A percentile compares a stretch with the other conserved stretches of the same genome.
Conservation (phyloP, 805 yeast species). For the Lachancea sp. region DNA sequence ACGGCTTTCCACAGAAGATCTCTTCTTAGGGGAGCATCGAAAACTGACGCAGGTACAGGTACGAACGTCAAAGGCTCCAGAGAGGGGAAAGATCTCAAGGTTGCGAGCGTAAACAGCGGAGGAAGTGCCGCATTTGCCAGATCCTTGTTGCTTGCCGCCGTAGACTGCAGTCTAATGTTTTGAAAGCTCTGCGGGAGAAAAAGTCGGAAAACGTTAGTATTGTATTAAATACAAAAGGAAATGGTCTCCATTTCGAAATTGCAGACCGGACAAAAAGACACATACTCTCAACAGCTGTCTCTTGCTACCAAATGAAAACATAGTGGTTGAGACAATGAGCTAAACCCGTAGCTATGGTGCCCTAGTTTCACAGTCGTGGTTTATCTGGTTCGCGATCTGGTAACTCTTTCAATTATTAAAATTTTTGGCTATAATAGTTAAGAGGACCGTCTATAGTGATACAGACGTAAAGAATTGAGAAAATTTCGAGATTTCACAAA, state of each 20-base stretch:
- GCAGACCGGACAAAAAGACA: too few species aligned
- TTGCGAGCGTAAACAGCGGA: constrained; percentile 66
- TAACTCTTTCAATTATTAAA: too few species aligned
- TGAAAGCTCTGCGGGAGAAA: constrained; percentile 10
- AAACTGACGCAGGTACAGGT: constrained; percentile 66
- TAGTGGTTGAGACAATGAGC: too few species aligned
- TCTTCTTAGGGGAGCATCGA: constrained; percentile 75
- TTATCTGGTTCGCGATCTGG: too few species aligned
- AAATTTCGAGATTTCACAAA: too few species aligned
- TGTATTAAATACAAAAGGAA: neutral
- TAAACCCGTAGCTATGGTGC: too few species aligned
- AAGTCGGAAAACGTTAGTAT: constrained; percentile 1
- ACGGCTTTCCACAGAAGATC: constrained; percentile 94
- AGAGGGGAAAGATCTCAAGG: constrained; percentile 81
- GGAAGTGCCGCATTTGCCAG: constrained; percentile 38
- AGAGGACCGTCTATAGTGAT: too few species aligned
- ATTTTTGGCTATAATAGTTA: too few species aligned
- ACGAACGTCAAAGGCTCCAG: constrained; percentile 74
- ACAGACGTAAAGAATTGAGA: too few species aligned
- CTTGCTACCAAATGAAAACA: neutral
- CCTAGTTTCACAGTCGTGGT: too few species aligned
- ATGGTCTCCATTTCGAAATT: too few species aligned
- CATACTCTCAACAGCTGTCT: constrained; percentile 5
- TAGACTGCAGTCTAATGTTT: constrained; percentile 13
- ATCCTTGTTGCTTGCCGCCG: constrained; percentile 4